phyloP scores from a whole-genome alignment of 23 red algal species.

The Gracilaria caudata region DNA sequence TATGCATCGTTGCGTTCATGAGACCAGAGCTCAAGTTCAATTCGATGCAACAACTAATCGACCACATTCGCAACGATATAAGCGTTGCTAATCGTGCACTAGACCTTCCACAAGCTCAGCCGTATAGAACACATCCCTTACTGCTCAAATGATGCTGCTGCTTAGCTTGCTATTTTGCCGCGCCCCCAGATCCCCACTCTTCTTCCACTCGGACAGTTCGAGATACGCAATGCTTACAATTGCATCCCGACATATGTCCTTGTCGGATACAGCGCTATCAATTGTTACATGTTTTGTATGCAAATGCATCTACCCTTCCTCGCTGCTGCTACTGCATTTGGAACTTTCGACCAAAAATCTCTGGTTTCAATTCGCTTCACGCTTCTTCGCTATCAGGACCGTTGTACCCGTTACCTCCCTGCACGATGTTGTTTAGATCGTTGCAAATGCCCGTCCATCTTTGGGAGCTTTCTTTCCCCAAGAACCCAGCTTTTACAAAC shows the following conservation, averaged over 20 bases:
- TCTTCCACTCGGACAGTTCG: neutral
- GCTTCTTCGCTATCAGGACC: neutral
- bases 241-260: too few species aligned
- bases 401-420: neutral
- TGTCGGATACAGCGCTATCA: too few species aligned
- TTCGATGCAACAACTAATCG: conserved; percentile 63
- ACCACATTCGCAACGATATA: conserved; percentile 77
- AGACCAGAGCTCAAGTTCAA: conserved; percentile 88
- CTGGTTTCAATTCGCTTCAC: too few species aligned
- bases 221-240: neutral
- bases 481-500: conserved; percentile 62
- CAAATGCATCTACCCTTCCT: too few species aligned
- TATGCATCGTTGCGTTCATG: conserved; percentile 77
- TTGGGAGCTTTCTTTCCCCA: neutral
- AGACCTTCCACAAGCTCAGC: conserved; percentile 35
- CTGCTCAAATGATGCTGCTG: neutral
- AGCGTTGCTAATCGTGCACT: conserved; percentile 46
- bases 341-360: too few species aligned
- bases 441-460: neutral
- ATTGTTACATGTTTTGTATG: too few species aligned
- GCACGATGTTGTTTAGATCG: neutral
- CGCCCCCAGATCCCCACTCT: too few species aligned
- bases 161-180: too few species aligned
- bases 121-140: conserved; percentile 41
- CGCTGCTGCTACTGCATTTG: too few species aligned